Evolutionary conservation across 306 rosid genomes (phyloP).

Genomic region (Ormosia emarginata): DNA sequence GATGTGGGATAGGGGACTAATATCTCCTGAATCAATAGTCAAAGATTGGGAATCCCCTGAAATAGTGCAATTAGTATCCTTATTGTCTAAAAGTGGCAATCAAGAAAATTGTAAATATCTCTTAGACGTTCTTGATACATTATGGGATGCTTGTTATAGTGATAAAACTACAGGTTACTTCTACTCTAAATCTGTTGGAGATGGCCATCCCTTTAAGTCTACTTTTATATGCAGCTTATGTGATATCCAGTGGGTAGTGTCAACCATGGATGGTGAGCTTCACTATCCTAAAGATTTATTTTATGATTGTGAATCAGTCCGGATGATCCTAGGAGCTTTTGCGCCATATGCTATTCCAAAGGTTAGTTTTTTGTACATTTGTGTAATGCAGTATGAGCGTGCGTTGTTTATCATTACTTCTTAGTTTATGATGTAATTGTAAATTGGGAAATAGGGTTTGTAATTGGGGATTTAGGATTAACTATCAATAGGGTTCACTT

Average conservation of each 20-base stretch:
- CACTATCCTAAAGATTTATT: conserved; percentile 79
- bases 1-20: conserved; percentile 53
- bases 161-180: conserved; percentile 61
- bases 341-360: conserved; percentile 89
- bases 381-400: neutral
- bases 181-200: conserved; percentile 41
- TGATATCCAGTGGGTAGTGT: conserved; percentile 68
- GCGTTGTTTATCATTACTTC: neutral
- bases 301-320: conserved; percentile 75
- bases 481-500: neutral
- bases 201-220: conserved; percentile 58
- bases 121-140: conserved; percentile 70
- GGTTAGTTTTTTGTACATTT: conserved; percentile 51
- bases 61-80: conserved; percentile 52
- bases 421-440: neutral
- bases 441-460: neutral
- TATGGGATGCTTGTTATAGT: conserved; percentile 79
- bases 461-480: neutral
- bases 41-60: conserved; percentile 92
- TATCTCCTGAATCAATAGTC: conserved; percentile 56
- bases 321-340: conserved; percentile 59
- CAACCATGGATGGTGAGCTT: conserved; percentile 59
- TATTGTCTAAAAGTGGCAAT: conserved; percentile 53
- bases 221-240: conserved; percentile 61
- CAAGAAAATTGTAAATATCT: conserved; percentile 60